Conservation (phyloP, 768 basidiomycete species). For the Naganishia onofrii region DNA sequence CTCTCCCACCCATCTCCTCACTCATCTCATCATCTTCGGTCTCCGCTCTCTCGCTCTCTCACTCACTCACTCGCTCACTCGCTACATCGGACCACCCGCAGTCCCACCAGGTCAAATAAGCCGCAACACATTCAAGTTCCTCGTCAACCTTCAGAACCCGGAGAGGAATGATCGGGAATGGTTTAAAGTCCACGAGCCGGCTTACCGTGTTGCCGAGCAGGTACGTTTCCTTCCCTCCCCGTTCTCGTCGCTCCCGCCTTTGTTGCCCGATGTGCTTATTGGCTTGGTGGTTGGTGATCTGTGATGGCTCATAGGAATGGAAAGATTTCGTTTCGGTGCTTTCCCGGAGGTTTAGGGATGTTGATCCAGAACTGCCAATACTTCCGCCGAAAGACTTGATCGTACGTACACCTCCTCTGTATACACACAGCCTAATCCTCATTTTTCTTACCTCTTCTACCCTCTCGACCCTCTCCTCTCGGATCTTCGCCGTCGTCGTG, state of each 20-base stretch:
- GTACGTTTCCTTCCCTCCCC: slow-evolving; percentile 32
- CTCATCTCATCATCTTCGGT: too few relatives aligned
- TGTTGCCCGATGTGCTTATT: background rate
- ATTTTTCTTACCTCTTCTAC: background rate
- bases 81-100: background rate
- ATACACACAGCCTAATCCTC: background rate
- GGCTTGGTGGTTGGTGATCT: slow-evolving; percentile 14
- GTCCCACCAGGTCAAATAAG: slow-evolving; percentile 84
- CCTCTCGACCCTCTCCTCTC: background rate
- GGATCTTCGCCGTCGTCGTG: background rate
- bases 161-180: slow-evolving; percentile 76
- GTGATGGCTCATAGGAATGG: slow-evolving; percentile 76
- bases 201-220: slow-evolving; percentile 75
- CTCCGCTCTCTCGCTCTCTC: too few relatives aligned
- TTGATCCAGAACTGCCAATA: slow-evolving; percentile 78
- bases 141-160: slow-evolving; percentile 67
- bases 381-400: slow-evolving; percentile 87
- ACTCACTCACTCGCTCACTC: too few relatives aligned
- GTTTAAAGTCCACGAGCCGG: slow-evolving; percentile 80
- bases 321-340: slow-evolving; percentile 74
- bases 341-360: slow-evolving; percentile 65
- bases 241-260: background rate
- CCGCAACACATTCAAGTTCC: slow-evolving; percentile 76
- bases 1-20: background rate
- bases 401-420: slow-evolving; percentile 33